These are phyloP conservation scores for Paraphoma sp. DNA, from an alignment of 2,329 filamentous ascomycete species.

Conservation along the genomic window DNA sequence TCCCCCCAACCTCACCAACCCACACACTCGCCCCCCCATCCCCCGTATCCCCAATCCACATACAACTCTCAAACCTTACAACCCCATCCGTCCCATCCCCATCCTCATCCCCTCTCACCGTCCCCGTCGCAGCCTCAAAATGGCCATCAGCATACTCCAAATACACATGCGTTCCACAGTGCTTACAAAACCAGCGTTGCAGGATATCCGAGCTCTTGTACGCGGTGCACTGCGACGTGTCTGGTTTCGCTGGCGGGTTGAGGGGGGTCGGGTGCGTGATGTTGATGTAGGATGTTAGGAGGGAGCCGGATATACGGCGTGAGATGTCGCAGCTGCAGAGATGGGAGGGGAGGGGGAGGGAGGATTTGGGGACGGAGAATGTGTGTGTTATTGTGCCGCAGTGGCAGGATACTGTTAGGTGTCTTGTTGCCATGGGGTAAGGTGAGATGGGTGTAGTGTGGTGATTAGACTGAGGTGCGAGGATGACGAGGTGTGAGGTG, in stretches of 20 bases:
- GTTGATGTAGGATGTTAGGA: slow-evolving; percentile 48
- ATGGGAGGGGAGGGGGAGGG: slow-evolving; percentile 52
- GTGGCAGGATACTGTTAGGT: slow-evolving; percentile 50
- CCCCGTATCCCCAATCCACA: slow-evolving; percentile 58
- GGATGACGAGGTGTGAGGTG: too few relatives aligned
- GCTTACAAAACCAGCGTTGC: slow-evolving; percentile 51
- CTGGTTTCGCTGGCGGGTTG: slow-evolving; percentile 19
- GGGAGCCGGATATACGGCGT: slow-evolving; percentile 54
- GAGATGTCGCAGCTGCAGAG: slow-evolving; percentile 61
- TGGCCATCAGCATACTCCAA: slow-evolving; percentile 40
- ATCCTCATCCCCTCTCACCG: slow-evolving; percentile 38
- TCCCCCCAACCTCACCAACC: slow-evolving; percentile 48
- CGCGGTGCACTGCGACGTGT: slow-evolving; percentile 30
- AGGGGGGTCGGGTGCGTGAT: slow-evolving; percentile 39
- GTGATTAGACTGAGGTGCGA: too few relatives aligned
- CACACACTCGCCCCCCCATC: slow-evolving; percentile 61
- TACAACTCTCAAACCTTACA: slow-evolving; percentile 43
- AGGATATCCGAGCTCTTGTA: slow-evolving; percentile 49
- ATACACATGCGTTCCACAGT: slow-evolving; percentile 56
- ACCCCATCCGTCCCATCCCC: slow-evolving; percentile 38
- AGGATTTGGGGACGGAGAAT: slow-evolving; percentile 36
- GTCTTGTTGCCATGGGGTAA: not conserved
- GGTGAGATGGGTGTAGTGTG: not conserved
- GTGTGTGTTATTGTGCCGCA: slow-evolving; percentile 53
- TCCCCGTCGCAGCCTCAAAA: slow-evolving; percentile 52